Percentiles rank a stretch among this genome's conserved stretches.
Conservation (phyloP, 768 basidiomycete species). For the Boletus tylopilopsis region DNA sequence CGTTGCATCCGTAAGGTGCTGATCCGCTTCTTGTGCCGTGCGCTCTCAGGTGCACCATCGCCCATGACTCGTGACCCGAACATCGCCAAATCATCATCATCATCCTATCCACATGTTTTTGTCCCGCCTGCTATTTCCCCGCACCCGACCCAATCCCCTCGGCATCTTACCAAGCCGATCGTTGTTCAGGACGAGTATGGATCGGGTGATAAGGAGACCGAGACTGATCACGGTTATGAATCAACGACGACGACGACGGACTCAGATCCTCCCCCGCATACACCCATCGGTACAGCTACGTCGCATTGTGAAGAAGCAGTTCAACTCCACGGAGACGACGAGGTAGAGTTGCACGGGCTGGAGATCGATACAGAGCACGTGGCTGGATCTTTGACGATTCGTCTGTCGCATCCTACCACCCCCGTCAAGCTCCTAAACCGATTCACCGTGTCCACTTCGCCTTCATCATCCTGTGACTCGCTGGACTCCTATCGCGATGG, state of each 20-base stretch:
- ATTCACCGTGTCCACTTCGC: constrained; percentile 7
- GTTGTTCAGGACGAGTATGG: constrained; percentile 4
- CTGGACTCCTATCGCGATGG: neutral
- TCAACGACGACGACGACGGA: constrained; percentile 27
- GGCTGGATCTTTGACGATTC: neutral
- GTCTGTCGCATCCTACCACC: constrained; percentile 13
- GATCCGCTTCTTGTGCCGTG: constrained; percentile 5
- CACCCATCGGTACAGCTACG: constrained; percentile 16
- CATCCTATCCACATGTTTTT: constrained; percentile 4
- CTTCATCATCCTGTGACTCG: constrained; percentile 1
- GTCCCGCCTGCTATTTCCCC: constrained; percentile 1
- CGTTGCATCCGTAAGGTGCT: constrained; percentile 4
- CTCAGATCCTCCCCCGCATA: constrained; percentile 25
- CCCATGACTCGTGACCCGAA: constrained; percentile 9
- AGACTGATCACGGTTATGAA: constrained; percentile 26
- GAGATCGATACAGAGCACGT: constrained; percentile 5
- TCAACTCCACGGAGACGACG: constrained; percentile 16
- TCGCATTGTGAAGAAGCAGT: constrained; percentile 3
- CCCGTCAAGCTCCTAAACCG: constrained; percentile 15
- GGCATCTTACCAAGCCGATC: constrained; percentile 1
- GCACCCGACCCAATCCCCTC: neutral
- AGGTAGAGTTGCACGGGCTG: constrained; percentile 1
- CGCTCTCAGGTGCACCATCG: constrained; percentile 13
- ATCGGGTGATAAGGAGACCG: constrained; percentile 17
- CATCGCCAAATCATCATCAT: neutral